These are phyloP conservation scores for Neofusicoccum cordaticola DNA, from an alignment of 2,329 filamentous ascomycete genomes.

Conservation along the genomic window DNA sequence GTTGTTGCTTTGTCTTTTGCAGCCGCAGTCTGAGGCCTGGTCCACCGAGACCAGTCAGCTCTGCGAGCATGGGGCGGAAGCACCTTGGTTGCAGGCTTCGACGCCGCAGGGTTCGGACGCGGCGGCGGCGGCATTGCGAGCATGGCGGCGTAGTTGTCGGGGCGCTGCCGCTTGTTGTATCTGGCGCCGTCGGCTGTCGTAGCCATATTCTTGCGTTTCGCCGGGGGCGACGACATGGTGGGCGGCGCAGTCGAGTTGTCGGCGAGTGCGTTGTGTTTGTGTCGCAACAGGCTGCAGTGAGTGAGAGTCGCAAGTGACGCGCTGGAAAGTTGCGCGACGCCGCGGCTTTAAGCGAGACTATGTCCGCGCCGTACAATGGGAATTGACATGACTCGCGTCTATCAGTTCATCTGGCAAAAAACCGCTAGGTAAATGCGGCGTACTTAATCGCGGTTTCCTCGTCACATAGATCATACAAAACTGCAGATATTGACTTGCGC, in stretches of 20 bases:
- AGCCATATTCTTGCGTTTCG: constrained; percentile 10
- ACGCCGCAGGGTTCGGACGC: neutral
- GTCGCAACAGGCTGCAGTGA: neutral
- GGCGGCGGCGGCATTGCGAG: constrained; percentile 19
- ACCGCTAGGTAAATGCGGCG: no score
- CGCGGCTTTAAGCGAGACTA: no score
- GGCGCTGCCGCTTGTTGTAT: constrained; percentile 38
- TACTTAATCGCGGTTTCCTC: no score
- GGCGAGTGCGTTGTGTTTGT: no score
- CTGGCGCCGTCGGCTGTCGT: constrained; percentile 31
- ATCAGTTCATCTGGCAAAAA: no score
- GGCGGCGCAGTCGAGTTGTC: no score
- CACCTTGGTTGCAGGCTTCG: neutral
- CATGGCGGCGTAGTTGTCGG: constrained; percentile 26
- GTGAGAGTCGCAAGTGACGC: neutral
- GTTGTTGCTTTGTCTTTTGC: neutral
- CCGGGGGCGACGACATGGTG: neutral
- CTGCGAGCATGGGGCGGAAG: neutral
- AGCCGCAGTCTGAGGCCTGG: neutral
- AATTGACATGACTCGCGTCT: no score
- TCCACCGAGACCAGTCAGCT: constrained; percentile 9
- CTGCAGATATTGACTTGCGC: no score
- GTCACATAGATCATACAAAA: no score
- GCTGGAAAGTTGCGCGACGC: no score
- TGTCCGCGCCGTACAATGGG: no score